Evolutionary conservation across 2,329 filamentous ascomycete genomes (phyloP), one percentile per base, ranked within the genome.

Genomic region (Alternaria angustiovoidea): DNA sequence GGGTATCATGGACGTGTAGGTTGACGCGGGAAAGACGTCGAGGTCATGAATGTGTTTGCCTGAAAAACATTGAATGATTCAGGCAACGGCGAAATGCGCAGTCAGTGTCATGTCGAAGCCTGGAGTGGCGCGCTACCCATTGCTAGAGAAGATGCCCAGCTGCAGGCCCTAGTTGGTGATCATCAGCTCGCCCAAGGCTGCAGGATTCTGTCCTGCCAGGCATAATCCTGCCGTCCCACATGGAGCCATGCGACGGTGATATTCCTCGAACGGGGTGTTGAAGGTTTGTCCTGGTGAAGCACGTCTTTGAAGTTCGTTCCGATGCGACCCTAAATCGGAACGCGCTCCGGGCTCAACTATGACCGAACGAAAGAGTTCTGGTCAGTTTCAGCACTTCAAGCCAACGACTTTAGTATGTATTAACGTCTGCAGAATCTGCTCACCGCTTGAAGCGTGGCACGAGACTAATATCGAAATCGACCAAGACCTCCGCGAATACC

Each of bases 301-400:
- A 11, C 26, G 26, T 20, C 30, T 48, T n/a, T 48, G 30, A 48
- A 36, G 46, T 49, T 49, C 46, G 57, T 63, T 57, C 57, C 59
- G 57, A 62, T 65, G 61, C 36, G 57, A 61, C 61, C 58, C 53
- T 69, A 65, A 48, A 20, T 62, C 61, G 57, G 54, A 62, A 63
- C 55, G 55, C 57, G 55, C 59, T 54, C 54, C 56, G 51, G 51
- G 48, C 58, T 30, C 53, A 62, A 44, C 53, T 55, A 76, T 77
- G 75, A 68, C 73, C 44, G 72, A 74, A 59, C 73, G 68, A 63
- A 76, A 71, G 61, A 64, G 62, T 48, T 62, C 70, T 66, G 75
- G 75, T 76, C 67, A 51, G 62, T 46, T 39, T 47, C 47, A 42
- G 36, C 42, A 47, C 43, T 28, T 5, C 22, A 24, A 36, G 20